These are phyloP conservation scores for Podospora conica DNA, from an alignment of 495 filamentous ascomycete genomes.

Conservation along the genomic window DNA sequence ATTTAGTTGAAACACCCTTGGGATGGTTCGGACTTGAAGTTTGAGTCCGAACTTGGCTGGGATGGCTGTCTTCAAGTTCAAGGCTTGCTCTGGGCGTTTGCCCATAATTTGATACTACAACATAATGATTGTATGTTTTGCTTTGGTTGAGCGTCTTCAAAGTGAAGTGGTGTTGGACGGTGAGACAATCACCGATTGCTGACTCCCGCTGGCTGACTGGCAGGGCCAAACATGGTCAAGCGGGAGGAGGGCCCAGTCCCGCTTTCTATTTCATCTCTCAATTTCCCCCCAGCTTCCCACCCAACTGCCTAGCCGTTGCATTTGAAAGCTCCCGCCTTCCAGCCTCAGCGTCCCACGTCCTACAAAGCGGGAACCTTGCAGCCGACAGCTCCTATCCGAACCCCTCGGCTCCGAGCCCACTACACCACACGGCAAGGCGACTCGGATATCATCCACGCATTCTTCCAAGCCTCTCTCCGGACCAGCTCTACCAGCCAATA, in stretches of 20 bases:
- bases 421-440: neutral
- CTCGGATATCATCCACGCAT: neutral
- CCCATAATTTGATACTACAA: neutral
- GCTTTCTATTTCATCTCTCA: neutral
- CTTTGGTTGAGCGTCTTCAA: no score
- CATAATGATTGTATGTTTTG: neutral
- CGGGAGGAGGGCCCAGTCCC: neutral
- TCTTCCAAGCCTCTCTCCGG: neutral
- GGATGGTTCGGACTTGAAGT: neutral
- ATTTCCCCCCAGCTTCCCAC: neutral
- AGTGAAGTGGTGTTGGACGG: no score
- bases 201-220: no score
- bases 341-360: neutral
- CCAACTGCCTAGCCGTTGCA: no score
- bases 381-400: neutral
- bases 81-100: neutral
- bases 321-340: no score
- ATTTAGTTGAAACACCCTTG: no score
- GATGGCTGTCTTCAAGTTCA: no score
- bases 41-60: no score
- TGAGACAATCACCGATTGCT: no score
- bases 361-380: neutral
- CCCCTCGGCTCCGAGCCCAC: neutral
- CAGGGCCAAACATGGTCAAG: neutral
- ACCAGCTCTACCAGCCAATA: neutral